phyloP scores from a whole-genome alignment of 2,329 filamentous ascomycete genomes.

The Lasiodiplodia theobromae region DNA sequence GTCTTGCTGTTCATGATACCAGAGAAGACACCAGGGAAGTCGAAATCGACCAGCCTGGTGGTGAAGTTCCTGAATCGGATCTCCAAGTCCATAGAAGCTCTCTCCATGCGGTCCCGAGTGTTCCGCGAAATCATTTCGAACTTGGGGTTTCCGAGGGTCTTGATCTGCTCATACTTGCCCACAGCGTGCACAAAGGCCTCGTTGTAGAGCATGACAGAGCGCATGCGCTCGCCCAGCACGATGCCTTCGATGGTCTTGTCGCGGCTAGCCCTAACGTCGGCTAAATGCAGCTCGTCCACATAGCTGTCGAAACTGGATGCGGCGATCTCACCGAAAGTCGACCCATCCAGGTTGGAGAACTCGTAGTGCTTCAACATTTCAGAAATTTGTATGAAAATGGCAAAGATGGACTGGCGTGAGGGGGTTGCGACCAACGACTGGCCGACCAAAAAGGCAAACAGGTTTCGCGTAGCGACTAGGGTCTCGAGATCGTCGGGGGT shows the following conservation, averaged over 20 bases:
- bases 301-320: conserved; percentile 74
- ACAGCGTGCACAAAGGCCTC: conserved; percentile 92
- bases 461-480: conserved; percentile 66
- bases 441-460: conserved; percentile 69
- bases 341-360: conserved; percentile 68
- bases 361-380: conserved; percentile 64
- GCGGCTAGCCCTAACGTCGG: conserved; percentile 79
- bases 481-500: conserved; percentile 61
- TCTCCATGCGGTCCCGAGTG: conserved; percentile 81
- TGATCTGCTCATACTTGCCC: conserved; percentile 79
- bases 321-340: conserved; percentile 68
- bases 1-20: conserved; percentile 87
- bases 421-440: conserved; percentile 67
- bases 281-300: conserved; percentile 76
- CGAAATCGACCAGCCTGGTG: conserved; percentile 80
- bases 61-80: conserved; percentile 75
- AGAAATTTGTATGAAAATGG: conserved; percentile 67
- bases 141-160: conserved; percentile 72
- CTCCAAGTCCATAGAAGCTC: conserved; percentile 80
- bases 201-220: conserved; percentile 81
- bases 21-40: conserved; percentile 88
- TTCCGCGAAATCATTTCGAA: conserved; percentile 72
- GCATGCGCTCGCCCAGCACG: conserved; percentile 87
- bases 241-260: conserved; percentile 91
- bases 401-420: conserved; percentile 61